Evolutionary conservation across 345 rosid species (phyloP), one percentile per base, ranked within the genome.

Genomic region (Schrenkiella parvula): DNA sequence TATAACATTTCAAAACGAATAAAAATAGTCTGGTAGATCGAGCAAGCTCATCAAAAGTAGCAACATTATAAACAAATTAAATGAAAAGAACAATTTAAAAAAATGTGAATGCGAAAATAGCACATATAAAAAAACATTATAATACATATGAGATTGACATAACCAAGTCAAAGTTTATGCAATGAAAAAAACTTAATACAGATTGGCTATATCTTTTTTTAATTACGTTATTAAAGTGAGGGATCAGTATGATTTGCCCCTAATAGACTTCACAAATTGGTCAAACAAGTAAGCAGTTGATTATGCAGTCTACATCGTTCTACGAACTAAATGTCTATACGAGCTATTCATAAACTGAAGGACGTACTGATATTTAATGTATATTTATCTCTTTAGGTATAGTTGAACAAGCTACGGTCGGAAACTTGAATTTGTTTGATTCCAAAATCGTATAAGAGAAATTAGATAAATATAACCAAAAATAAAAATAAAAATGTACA

Each of bases 381-480:
- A 31, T 23, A 66, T 29, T 22, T 34, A 50, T 50, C 37, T 28
- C 37, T 57, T 66, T 74, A 39, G 78, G 68, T 66, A 31, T 58
- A 31, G 48, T 31, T 50, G 73, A 59, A 74, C 68, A 41, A 67
- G 59, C 73, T 58, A 74, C 63, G 73, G 63, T 67, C 78, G n/a
- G 59, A 31, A 60, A 66, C 78, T 74, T 74, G 68, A 74, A 74
- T 66, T 48, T 58, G 44, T 51, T 60, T 41, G 64, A 68, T 75
- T 68, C 64, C 69, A 75, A 68, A 75, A 43, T 19, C 23, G 50
- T 68, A 68, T 68, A 68, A 50, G 22, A 51, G 28, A 35, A 61
- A 42, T 34, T 38, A 41, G 55, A 23, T 14, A 41, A 50, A 37
- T 23, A 39, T 8, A 38, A 12, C 15, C 54, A 50, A 21, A 28